Evolutionary conservation across 345 rosid species (phyloP), one percentile per base, ranked within the genome.

Genomic region (Rhodomyrtus tomentosa): DNA sequence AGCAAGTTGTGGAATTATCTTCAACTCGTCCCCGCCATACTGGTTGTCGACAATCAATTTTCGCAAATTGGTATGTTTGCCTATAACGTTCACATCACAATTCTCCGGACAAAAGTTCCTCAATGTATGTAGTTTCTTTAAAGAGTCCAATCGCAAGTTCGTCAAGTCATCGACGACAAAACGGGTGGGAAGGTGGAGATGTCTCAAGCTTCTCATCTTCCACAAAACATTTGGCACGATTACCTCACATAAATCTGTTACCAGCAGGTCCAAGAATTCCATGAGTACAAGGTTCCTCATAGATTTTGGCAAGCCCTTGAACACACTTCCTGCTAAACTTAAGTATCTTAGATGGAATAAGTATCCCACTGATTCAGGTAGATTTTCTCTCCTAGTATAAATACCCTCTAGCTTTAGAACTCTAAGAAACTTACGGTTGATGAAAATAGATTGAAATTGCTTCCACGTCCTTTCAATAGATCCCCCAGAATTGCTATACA

Each of bases 271-370:
- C 13, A 90, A 84, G 27, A 85, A 87, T 81, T 87, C 87, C 62
- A 90, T 83, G 42, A 88, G 92, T 22, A 90, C 87, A 72, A 93
- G 88, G 7, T 83, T 76, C 1, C 93, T 89, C 9, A 90, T 84
- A 24, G 15, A 85, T 68, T 81, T 62, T 11, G 20, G 89, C 87
- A 85, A 90, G 18, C 87, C 83, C 84, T 4, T 4, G 81, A 27
- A 18, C 79, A 55, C 36, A 52, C 36, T 83, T 83, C 4, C 22
- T 54, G 15, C 83, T 72, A 87, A 22, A 82, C 87, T 83, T 68
- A 88, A 81, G 82, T 83, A 88, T 81, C 88, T 87, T 56, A 90
- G 83, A 50, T 89, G 92, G 45, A 90, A 87, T 81, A 92, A 87
- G 5, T 82, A 62, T 5, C 92, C 91, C 7, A 89, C 84, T 51